Conservation (phyloP, 2,329 filamentous ascomycete genomes). For the Penicillium sp. region DNA sequence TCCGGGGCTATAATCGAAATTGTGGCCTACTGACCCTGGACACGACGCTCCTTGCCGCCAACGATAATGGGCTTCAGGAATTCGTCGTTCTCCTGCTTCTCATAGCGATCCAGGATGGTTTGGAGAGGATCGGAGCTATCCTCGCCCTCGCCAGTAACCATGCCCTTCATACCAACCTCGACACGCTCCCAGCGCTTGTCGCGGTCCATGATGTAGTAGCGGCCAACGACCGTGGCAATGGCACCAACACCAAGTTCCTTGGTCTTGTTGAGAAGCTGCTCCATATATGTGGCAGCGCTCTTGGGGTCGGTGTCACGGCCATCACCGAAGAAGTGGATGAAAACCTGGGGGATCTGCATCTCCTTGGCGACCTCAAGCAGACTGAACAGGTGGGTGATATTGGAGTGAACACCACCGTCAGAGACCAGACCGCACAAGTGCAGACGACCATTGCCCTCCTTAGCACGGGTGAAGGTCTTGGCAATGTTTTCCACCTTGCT, state of each 20-base stretch:
- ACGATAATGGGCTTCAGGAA: conserved; percentile 98
- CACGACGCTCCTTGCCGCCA: conserved; percentile 80
- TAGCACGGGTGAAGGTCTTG: conserved; percentile 76
- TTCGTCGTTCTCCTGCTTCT: conserved; percentile 88
- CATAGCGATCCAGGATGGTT: conserved; percentile 86
- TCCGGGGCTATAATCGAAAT: not conserved
- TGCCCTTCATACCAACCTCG: conserved; percentile 84
- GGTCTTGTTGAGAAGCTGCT: conserved; percentile 77
- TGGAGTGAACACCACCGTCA: conserved; percentile 94
- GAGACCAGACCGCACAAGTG: conserved; percentile 92
- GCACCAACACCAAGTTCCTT: conserved; percentile 86
- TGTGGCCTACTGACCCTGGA: conserved; percentile 68
- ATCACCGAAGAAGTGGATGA: conserved; percentile 98
- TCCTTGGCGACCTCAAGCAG: conserved; percentile 90
- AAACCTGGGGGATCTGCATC: conserved; percentile 84
- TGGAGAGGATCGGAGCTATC: conserved; percentile 80
- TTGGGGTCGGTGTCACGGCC: conserved; percentile 98
- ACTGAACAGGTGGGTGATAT: conserved; percentile 89
- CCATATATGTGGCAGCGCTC: conserved; percentile 84
- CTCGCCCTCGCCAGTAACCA: conserved; percentile 86
- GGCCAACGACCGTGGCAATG: conserved; percentile 89
- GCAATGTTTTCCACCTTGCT: conserved; percentile 77
- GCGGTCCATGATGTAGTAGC: conserved; percentile 99
- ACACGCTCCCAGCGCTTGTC: conserved; percentile 99
- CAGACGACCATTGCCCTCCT: conserved; percentile 86